Percentiles rank a stretch among this genome's conserved stretches.
Evolutionary conservation across 345 rosid genomes (phyloP).

Genomic region (Gossypium herbaceum): DNA sequence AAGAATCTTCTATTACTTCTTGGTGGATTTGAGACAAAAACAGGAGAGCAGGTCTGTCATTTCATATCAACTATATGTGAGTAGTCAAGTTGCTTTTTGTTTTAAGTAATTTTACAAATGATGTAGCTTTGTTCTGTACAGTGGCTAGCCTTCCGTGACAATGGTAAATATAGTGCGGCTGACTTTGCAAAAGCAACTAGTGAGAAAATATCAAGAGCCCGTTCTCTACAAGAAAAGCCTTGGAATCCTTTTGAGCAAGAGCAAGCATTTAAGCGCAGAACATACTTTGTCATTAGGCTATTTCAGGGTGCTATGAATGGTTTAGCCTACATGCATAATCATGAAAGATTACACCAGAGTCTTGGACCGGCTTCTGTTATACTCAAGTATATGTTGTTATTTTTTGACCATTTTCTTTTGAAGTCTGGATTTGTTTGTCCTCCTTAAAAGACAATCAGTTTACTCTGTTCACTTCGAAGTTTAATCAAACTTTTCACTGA

Average conservation of each 20-base stretch:
- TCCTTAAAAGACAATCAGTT: neutral
- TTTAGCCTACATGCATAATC: slow-evolving; percentile 78
- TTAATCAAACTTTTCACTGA: slow-evolving; percentile 11
- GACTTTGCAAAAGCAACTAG: slow-evolving; percentile 68
- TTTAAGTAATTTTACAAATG: slow-evolving; percentile 14
- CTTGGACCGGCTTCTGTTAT: slow-evolving; percentile 89
- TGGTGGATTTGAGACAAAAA: slow-evolving; percentile 88
- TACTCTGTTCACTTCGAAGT: neutral
- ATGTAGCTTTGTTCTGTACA: slow-evolving; percentile 30
- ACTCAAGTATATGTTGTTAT: slow-evolving; percentile 60
- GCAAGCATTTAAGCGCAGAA: slow-evolving; percentile 46
- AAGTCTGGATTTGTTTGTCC: slow-evolving; percentile 7
- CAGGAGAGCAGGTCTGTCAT: slow-evolving; percentile 79
- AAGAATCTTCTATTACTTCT: slow-evolving; percentile 64
- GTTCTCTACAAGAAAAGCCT: slow-evolving; percentile 30
- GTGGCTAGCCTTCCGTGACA: slow-evolving; percentile 93
- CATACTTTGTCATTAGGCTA: slow-evolving; percentile 54
- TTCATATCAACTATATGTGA: slow-evolving; percentile 18
- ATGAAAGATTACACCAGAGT: slow-evolving; percentile 93
- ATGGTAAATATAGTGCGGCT: slow-evolving; percentile 81
- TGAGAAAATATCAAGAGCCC: slow-evolving; percentile 48
- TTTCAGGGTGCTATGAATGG: slow-evolving; percentile 76
- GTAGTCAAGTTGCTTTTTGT: slow-evolving; percentile 10
- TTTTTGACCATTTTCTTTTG: slow-evolving; percentile 15
- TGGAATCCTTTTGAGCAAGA: slow-evolving; percentile 68